A percentile compares a stretch with the other conserved stretches of the same genome.
phyloP scores from a whole-genome alignment of 2,329 filamentous ascomycete species.

The Calonectria crousiana region DNA sequence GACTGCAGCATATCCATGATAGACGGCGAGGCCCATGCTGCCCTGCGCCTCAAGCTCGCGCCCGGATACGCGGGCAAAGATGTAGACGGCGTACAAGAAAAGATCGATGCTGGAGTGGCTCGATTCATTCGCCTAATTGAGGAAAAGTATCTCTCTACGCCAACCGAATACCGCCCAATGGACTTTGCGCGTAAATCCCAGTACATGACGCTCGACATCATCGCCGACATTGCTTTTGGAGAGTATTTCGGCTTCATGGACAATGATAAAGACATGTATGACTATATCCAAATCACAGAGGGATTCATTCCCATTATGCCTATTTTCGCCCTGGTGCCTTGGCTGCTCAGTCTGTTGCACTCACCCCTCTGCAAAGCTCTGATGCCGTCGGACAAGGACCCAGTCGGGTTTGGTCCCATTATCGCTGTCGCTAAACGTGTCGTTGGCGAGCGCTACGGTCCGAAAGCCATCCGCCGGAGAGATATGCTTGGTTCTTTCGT shows the following conservation, averaged over 20 bases:
- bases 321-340: constrained; percentile 16
- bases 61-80: constrained; percentile 19
- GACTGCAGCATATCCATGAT: constrained; percentile 16
- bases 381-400: constrained; percentile 17
- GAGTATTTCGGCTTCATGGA: constrained; percentile 24
- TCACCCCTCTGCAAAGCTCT: constrained; percentile 17
- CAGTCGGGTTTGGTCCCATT: constrained; percentile 15
- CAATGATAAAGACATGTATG: constrained; percentile 7
- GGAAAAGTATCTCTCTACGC: constrained; percentile 13
- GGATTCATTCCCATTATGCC: constrained; percentile 2
- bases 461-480: neutral
- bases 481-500: constrained; percentile 26
- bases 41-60: constrained; percentile 7
- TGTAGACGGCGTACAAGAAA: constrained; percentile 3
- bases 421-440: constrained; percentile 18
- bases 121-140: constrained; percentile 12
- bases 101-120: constrained; percentile 1
- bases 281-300: constrained; percentile 5
- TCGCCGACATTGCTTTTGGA: constrained; percentile 17
- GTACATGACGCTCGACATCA: constrained; percentile 21
- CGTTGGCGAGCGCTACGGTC: neutral
- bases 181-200: constrained; percentile 11
- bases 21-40: neutral
- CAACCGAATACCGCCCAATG: neutral
- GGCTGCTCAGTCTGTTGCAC: constrained; percentile 13